Evolutionary conservation across 345 rosid genomes (phyloP).

Genomic region (Streptanthus diversifolius): DNA sequence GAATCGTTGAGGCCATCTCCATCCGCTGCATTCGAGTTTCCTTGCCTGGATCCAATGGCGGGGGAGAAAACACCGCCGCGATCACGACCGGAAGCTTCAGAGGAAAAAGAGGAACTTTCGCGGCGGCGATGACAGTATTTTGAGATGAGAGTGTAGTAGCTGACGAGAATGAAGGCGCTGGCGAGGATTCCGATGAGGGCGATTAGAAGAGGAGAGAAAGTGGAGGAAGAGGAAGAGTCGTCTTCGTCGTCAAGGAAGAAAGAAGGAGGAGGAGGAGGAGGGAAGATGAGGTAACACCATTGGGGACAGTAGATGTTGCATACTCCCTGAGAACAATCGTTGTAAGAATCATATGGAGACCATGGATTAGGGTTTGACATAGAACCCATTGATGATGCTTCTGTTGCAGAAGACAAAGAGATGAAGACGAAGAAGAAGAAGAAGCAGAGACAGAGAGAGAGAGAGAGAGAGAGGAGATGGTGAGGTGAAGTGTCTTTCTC

Average conservation of each 20-base stretch:
- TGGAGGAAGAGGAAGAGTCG: conserved; percentile 38
- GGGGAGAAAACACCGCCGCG: conserved; percentile 1
- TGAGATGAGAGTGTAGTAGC: conserved; percentile 71
- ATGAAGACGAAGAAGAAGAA: neutral
- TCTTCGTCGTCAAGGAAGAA: conserved; percentile 26
- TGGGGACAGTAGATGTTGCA: conserved; percentile 86
- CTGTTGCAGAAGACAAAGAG: neutral
- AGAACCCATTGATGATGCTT: conserved; percentile 29
- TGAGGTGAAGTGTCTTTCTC: conserved; percentile 24
- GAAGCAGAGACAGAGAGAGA: too few species aligned
- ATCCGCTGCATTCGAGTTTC: neutral
- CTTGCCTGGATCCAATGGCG: conserved; percentile 14
- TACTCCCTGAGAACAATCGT: conserved; percentile 71
- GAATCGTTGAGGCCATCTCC: conserved; percentile 59
- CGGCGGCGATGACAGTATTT: conserved; percentile 52
- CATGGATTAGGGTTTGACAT: conserved; percentile 33
- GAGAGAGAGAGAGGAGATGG: conserved; percentile 1
- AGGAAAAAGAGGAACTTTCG: conserved; percentile 3
- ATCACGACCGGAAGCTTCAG: neutral
- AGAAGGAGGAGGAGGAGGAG: conserved; percentile 84
- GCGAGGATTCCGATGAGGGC: conserved; percentile 69
- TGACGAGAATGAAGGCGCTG: conserved; percentile 63
- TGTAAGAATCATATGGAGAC: conserved; percentile 50
- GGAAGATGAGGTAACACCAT: conserved; percentile 75
- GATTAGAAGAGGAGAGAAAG: conserved; percentile 68